Evolutionary conservation across 2,329 filamentous ascomycete species (phyloP).

Genomic region (Aspergillus caelatus): DNA sequence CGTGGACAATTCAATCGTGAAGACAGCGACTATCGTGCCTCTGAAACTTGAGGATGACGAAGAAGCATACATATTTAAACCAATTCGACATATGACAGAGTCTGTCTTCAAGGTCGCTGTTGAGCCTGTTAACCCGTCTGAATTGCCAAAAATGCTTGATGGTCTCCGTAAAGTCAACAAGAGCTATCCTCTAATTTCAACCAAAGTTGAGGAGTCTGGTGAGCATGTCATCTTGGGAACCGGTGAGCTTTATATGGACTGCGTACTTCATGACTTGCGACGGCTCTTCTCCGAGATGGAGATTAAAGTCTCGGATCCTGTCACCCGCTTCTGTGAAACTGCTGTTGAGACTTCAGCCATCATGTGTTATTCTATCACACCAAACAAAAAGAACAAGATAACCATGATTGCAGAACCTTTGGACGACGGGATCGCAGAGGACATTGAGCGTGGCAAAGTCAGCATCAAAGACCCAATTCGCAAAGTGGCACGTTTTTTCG

Average conservation of each 20-base stretch:
- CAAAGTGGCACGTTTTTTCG: constrained; percentile 94
- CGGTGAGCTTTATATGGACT: constrained; percentile 99
- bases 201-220: constrained; percentile 96
- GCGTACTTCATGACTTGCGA: constrained; percentile 91
- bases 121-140: constrained; percentile 96
- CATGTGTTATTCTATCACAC: constrained; percentile 96
- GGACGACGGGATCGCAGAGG: constrained; percentile 89
- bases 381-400: constrained; percentile 99
- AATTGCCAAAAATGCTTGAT: constrained; percentile 98
- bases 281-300: constrained; percentile 98
- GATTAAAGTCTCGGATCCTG: constrained; percentile 96
- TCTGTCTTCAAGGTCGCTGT: constrained; percentile 98
- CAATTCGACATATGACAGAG: constrained; percentile 91
- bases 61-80: constrained; percentile 92
- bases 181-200: constrained; percentile 91
- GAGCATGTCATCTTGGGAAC: constrained; percentile 95
- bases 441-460: constrained; percentile 89
- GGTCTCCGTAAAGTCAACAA: constrained; percentile 97
- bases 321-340: constrained; percentile 96
- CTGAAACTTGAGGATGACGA: constrained; percentile 81
- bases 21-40: constrained; percentile 88
- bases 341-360: constrained; percentile 96
- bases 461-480: constrained; percentile 90
- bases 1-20: constrained; percentile 97
- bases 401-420: constrained; percentile 97